A percentile compares a stretch with the other conserved stretches of the same genome.
Evolutionary conservation across 2,329 filamentous ascomycete species (phyloP).

Genomic region (Sporothrix sp.): DNA sequence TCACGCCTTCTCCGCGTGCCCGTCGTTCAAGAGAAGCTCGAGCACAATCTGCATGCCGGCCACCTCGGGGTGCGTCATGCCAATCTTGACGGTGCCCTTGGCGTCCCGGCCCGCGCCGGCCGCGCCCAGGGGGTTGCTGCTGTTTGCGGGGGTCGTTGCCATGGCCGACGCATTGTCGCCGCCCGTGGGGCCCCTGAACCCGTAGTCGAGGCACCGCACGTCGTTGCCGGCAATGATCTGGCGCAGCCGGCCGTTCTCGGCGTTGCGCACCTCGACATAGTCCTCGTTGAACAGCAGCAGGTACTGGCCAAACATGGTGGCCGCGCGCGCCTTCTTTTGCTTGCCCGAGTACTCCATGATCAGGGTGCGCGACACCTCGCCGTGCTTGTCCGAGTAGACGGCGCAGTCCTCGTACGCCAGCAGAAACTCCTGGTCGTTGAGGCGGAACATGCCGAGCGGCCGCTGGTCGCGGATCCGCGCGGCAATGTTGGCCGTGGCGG

Average conservation of each 20-base stretch:
- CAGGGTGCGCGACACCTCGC: conserved; percentile 84
- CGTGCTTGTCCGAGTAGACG: conserved; percentile 96
- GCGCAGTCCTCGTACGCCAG: conserved; percentile 93
- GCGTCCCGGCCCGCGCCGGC: conserved; percentile 32
- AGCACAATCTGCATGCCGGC: conserved; percentile 78
- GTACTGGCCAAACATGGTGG: conserved; percentile 85
- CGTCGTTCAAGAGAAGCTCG: conserved; percentile 87
- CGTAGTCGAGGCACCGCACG: conserved; percentile 83
- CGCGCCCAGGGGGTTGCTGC: background rate
- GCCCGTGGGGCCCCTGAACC: conserved; percentile 53
- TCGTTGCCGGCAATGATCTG: conserved; percentile 92
- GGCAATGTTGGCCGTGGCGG: conserved; percentile 76
- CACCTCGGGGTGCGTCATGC: conserved; percentile 86
- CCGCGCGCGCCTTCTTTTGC: conserved; percentile 63
- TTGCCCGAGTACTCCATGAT: conserved; percentile 99
- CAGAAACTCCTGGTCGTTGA: conserved; percentile 86
- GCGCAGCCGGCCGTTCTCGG: conserved; percentile 83
- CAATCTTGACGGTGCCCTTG: conserved; percentile 79
- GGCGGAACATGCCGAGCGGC: conserved; percentile 91
- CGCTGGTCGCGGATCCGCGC: conserved; percentile 71
- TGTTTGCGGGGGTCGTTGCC: conserved; percentile 14
- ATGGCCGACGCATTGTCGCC: conserved; percentile 24
- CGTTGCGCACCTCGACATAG: conserved; percentile 94
- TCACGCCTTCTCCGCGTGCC: conserved; percentile 49
- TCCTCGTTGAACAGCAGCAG: conserved; percentile 89